A percentile compares a stretch with the other conserved stretches of the same genome.
phyloP scores from a whole-genome alignment of 139 green algal genomes.

The Picochlorum sp. region DNA sequence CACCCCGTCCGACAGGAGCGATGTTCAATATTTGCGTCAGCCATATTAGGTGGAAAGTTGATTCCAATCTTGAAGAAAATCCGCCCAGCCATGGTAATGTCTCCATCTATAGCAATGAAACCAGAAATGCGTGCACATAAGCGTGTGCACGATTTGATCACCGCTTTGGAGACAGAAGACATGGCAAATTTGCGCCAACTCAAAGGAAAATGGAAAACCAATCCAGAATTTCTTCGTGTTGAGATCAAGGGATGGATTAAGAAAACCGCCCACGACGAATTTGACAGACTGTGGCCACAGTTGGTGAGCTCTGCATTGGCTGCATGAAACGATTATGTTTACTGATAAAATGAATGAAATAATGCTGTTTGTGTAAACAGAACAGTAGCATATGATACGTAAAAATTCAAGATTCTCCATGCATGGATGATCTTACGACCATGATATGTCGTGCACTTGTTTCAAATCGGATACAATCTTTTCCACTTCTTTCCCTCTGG shows the following conservation, averaged over 20 bases:
- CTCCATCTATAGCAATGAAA: slow-evolving; percentile 26
- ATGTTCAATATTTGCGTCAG: slow-evolving; percentile 61
- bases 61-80: slow-evolving; percentile 32
- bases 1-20: slow-evolving; percentile 30
- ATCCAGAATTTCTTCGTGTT: slow-evolving; percentile 31
- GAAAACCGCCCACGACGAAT: slow-evolving; percentile 7
- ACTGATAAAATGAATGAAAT: no score
- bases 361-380: no score
- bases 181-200: slow-evolving; percentile 34
- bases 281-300: slow-evolving; percentile 40
- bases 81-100: slow-evolving; percentile 16
- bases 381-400: no score
- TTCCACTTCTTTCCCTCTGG: neutral
- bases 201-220: slow-evolving; percentile 22
- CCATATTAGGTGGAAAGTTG: slow-evolving; percentile 69
- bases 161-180: slow-evolving; percentile 11
- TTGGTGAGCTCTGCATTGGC: slow-evolving; percentile 9
- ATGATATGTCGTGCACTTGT: neutral
- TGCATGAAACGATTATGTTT: no score
- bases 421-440: no score
- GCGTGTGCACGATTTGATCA: slow-evolving; percentile 46
- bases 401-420: no score
- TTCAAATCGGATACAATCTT: neutral
- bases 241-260: slow-evolving; percentile 51
- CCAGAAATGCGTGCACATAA: slow-evolving; percentile 43